Base-by-base conservation (phyloP, 768 basidiomycete species). In the Leccinum incarnatum region DNA sequence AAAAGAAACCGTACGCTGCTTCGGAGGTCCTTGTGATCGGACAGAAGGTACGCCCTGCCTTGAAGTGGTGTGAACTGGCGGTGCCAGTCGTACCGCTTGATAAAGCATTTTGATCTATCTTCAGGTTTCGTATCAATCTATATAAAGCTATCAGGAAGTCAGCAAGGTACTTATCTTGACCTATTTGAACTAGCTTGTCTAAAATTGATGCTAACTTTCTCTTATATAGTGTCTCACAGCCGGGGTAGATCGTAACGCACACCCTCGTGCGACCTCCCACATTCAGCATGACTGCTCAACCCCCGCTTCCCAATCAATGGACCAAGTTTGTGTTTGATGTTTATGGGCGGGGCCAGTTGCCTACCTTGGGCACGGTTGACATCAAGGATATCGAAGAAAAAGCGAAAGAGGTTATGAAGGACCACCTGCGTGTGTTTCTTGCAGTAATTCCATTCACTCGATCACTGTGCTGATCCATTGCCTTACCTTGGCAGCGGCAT, bases 381-480 rank as follows among this genome's bases (percentile, higher is more conserved):
- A 73, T 83, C 46, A 80, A 84, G 12, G 81, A 85, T 61, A 81
- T 91, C 53, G 87, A 91, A 64, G 77, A 77, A n/a, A 83, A 81
- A 51, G 89, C 88, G 4, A 79, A 77, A 63, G 84, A 89, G 64
- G 82, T 74, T 37, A 76, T 86, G 62, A 86, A 86, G 65, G 76
- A 85, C 55, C 73, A 82, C 57, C 75, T 76, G 49, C 80, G 88
- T 84, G 66, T 53, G 80, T 69, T 9, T 3, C 5, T 3, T 7
- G n/a, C 11, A 25, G 27, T 12, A 30, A 4, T 23, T 3, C 19
- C n/a, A 30, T 19, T 6, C 32, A 45, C 2, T 30, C 51, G 27
- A 63, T 51, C 23, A 5, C 2, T 14, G 19, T 6, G 12, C 51
- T 51, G 29, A 23, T 50, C 1, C 10, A 17, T 9, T 23, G n/a